Base-by-base conservation (phyloP, 805 yeast species). In the Sugiyamaella mastotermitis region DNA sequence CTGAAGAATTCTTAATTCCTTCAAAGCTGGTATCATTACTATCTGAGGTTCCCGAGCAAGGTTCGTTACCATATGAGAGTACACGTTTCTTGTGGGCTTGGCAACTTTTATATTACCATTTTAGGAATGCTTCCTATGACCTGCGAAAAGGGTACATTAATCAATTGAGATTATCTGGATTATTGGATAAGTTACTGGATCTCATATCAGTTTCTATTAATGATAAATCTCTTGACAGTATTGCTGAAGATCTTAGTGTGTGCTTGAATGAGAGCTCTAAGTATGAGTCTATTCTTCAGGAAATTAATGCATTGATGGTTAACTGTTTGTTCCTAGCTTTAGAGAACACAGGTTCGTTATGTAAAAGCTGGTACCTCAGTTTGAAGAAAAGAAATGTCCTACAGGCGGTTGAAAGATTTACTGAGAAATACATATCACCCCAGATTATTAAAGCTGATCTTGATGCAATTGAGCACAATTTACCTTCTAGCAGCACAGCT, bases 361-460 rank as follows among this genome's bases (percentile, higher is more conserved):
- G 72, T 2, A 81, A 78, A 50, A 58, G 60, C 10, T 88, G 55
- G 55, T 87, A 69, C 61, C 65, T 74, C 38, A 74, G 74, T 13
- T 67, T 86, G 23, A 72, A 86, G 47, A 83, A 83, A 52, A 72
- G 78, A 40, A 81, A 80, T 32, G 59, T 75, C 44, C 83, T 80
- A 49, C 53, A 65, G 5, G 64, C 66, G 26, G 66, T 84, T 32
- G 90, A 83, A 41, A 71, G 65, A 34, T 80, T 83, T 48, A 74
- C 88, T 1, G 63, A 69, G 20, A 68, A 66, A 26, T 68, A 62
- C 46, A 70, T 88, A 18, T 80, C 94, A 2, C 85, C 88, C 3
- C 52, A 66, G 2, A 58, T 88, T 27, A 72, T 85, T 13, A 58
- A 67, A 5, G 68, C 70, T 23, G 83, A 83, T 44, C 56, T 87